phyloP scores from a whole-genome alignment of 257 asterid genomes.

The Solanum virginianum region DNA sequence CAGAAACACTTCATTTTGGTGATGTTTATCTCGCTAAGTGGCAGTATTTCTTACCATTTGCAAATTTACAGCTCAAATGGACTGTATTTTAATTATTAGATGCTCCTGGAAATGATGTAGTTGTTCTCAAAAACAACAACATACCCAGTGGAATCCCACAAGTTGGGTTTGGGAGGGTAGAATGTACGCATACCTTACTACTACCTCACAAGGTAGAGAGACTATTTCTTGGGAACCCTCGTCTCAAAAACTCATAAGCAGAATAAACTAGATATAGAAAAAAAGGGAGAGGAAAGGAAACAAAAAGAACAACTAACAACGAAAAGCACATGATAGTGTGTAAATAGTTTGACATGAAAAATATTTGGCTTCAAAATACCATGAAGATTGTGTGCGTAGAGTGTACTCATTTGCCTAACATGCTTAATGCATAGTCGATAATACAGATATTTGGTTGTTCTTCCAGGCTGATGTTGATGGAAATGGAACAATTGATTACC shows the following conservation, averaged over 20 bases:
- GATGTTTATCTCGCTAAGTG: background rate
- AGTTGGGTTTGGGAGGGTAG: too few relatives aligned
- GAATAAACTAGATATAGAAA: too few relatives aligned
- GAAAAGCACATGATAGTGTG: too few relatives aligned
- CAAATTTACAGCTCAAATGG: background rate
- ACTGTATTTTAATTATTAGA: background rate
- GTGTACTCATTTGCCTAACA: background rate
- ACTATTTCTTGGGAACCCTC: too few relatives aligned
- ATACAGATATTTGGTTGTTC: background rate
- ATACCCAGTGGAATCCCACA: too few relatives aligned
- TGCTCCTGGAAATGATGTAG: background rate
- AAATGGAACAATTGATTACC: conserved; percentile 75
- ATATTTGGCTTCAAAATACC: background rate
- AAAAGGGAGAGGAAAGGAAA: too few relatives aligned
- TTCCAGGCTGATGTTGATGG: conserved; percentile 90
- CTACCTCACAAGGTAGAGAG: too few relatives aligned
- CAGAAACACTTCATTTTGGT: background rate
- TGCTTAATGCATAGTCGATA: background rate
- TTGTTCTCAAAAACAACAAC: background rate
- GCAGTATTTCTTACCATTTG: background rate
- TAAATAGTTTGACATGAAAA: background rate
- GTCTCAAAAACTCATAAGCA: too few relatives aligned
- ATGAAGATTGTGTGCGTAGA: background rate
- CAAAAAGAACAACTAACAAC: too few relatives aligned
- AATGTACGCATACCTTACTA: too few relatives aligned